phyloP scores from a whole-genome alignment of 257 asterid genomes.

The Osmanthus fragrans region DNA sequence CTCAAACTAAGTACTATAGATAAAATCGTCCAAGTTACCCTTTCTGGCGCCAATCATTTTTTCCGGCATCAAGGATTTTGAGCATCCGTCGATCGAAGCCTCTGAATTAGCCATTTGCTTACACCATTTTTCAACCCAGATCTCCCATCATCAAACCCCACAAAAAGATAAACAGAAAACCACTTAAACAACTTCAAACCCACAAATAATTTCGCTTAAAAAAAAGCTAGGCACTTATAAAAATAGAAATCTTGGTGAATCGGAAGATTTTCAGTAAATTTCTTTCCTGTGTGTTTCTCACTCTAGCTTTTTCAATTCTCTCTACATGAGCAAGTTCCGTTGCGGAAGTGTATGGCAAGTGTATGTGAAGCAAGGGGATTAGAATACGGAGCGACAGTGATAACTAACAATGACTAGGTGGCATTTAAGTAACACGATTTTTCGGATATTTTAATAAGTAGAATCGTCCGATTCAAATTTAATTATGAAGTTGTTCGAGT shows the following conservation, averaged over 20 bases:
- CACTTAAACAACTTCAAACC: not conserved
- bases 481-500: no score
- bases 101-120: constrained; percentile 58
- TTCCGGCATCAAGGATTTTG: constrained; percentile 13
- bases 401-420: not conserved
- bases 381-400: not conserved
- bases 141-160: constrained; percentile 54
- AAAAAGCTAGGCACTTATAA: not conserved
- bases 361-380: constrained; percentile 33
- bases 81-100: constrained; percentile 54
- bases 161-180: not conserved
- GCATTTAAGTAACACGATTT: no score
- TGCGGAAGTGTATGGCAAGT: constrained; percentile 10
- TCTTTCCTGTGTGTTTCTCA: not conserved
- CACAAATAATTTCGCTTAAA: not conserved
- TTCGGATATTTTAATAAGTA: no score
- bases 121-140: constrained; percentile 42
- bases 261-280: constrained; percentile 17
- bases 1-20: not conserved
- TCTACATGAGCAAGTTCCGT: no score
- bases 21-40: not conserved
- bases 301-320: not conserved
- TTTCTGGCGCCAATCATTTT: not conserved
- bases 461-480: no score
- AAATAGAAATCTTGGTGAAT: not conserved